A percentile compares a stretch with the other conserved stretches of the same genome.
These are phyloP conservation scores for Eremochloa ophiuroides DNA, from an alignment of 176 grass and related monocot species.

Conservation along the genomic window DNA sequence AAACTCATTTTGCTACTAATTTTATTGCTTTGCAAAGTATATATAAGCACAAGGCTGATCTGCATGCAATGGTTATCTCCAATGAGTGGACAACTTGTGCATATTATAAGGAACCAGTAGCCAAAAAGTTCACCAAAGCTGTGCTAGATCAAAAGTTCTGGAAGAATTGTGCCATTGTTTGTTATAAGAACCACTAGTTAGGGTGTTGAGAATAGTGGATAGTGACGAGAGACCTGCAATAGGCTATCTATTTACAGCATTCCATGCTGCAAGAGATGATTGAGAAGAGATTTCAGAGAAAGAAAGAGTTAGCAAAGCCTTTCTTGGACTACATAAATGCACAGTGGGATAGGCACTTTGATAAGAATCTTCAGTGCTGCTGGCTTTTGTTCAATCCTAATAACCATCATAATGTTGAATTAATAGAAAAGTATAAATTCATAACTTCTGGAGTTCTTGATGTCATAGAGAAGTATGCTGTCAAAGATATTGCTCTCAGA, in stretches of 20 bases:
- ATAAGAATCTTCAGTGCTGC: not conserved
- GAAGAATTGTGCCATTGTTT: too few species aligned
- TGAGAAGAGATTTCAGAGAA: slow-evolving; percentile 7
- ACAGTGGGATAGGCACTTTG: not conserved
- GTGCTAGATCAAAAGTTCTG: too few species aligned
- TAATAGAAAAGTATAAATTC: not conserved
- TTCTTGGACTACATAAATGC: not conserved
- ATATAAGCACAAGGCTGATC: too few species aligned
- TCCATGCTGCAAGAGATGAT: not conserved
- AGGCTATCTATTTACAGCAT: too few species aligned
- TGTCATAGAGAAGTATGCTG: not conserved
- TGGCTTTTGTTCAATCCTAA: slow-evolving; percentile 9
- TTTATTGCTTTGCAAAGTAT: too few species aligned
- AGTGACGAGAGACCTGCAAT: too few species aligned
- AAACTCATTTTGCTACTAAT: too few species aligned
- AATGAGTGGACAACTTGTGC: not conserved
- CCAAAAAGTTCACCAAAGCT: not conserved
- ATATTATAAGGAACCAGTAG: not conserved
- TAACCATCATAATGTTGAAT: not conserved
- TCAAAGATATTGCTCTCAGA: not conserved
- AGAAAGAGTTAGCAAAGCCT: not conserved
- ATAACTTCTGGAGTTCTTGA: not conserved
- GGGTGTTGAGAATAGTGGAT: too few species aligned
- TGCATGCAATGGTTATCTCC: not conserved
- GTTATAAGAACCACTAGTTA: too few species aligned